Conservation (phyloP, 2,329 filamentous ascomycete species). For the Ascochyta fabae region DNA sequence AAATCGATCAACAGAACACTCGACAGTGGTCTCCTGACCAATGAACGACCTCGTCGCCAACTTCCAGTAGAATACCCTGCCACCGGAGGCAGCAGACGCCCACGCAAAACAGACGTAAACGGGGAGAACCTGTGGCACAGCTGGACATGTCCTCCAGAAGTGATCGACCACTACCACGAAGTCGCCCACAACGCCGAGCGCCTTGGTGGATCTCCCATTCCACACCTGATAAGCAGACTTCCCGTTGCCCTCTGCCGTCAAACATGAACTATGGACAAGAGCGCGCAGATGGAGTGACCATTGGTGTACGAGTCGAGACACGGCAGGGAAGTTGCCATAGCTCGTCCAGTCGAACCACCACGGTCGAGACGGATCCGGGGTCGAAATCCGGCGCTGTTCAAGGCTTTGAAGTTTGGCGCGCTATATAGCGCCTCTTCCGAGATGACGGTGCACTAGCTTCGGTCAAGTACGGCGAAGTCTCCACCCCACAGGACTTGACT, state of each 20-base stretch:
- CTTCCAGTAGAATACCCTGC: background rate
- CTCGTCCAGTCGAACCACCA: background rate
- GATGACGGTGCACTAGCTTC: background rate
- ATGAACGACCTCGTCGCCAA: background rate
- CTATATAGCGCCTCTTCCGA: background rate
- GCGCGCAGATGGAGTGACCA: background rate
- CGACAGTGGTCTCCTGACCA: too few relatives aligned
- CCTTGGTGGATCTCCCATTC: background rate
- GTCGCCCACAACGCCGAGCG: slow-evolving; percentile 1
- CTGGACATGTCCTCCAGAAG: background rate
- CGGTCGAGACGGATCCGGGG: slow-evolving; percentile 6
- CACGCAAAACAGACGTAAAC: background rate
- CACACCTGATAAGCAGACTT: background rate
- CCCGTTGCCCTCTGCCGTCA: background rate
- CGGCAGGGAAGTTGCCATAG: background rate
- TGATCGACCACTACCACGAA: background rate
- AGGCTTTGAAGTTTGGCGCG: background rate
- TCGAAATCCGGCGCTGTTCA: background rate
- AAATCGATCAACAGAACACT: too few relatives aligned
- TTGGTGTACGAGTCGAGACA: background rate
- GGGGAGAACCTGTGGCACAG: slow-evolving; percentile 3
- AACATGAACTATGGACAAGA: slow-evolving; percentile 4
- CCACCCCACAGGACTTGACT: background rate
- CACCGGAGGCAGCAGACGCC: background rate
- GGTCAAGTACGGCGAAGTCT: slow-evolving; percentile 10